Evolutionary conservation across 306 rosid species (phyloP).

Genomic region (Notholithocarpus densiflorus): DNA sequence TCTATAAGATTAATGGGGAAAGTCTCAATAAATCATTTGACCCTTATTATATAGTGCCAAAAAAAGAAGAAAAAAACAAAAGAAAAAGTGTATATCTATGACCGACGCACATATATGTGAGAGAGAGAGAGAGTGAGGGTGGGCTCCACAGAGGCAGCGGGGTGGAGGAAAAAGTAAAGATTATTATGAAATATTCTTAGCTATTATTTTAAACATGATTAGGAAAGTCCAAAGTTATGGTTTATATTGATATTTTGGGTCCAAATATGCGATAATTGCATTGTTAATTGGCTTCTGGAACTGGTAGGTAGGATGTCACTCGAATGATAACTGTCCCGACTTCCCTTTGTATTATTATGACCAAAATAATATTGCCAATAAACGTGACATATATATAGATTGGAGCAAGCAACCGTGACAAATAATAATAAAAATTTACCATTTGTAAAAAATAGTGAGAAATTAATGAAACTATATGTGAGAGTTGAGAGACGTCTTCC

Average conservation of each 20-base stretch:
- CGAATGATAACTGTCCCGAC: constrained; percentile 11
- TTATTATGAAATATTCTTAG: too few relatives aligned
- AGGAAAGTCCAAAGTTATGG: not conserved
- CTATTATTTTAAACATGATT: too few relatives aligned
- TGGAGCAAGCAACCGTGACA: constrained; percentile 2
- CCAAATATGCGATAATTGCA: not conserved
- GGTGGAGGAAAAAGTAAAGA: too few relatives aligned
- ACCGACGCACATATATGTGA: too few relatives aligned
- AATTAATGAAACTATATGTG: not conserved
- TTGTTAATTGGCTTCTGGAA: constrained; percentile 8
- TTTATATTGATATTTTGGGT: not conserved
- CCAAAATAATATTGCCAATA: not conserved
- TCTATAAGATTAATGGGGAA: too few relatives aligned
- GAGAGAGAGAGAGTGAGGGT: not conserved
- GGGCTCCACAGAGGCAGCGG: not conserved
- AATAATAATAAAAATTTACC: not conserved
- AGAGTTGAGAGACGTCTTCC: not conserved
- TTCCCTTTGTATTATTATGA: not conserved
- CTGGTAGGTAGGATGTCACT: constrained; percentile 36
- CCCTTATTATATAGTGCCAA: too few relatives aligned
- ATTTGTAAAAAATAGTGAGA: not conserved
- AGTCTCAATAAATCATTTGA: too few relatives aligned
- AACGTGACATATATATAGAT: not conserved
- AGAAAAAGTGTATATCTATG: too few relatives aligned
- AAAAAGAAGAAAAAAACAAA: too few relatives aligned